phyloP scores from a whole-genome alignment of 345 rosid species.

The Gossypium arboreum region DNA sequence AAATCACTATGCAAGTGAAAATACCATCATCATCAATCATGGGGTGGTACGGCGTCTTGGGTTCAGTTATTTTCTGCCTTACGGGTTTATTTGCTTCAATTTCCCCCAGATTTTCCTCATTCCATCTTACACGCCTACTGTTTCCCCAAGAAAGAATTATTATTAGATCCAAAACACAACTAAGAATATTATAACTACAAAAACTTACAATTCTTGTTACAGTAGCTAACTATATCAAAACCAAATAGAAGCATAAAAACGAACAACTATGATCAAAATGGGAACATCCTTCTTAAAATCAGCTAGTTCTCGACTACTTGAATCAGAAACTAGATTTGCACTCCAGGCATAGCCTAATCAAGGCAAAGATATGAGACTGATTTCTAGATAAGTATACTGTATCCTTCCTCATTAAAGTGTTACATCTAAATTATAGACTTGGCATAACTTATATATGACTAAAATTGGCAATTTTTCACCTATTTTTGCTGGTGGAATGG shows the following conservation, averaged over 20 bases:
- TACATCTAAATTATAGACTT: not conserved
- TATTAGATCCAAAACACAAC: constrained; percentile 6
- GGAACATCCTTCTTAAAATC: not conserved
- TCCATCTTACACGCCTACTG: constrained; percentile 79
- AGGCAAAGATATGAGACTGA: not conserved
- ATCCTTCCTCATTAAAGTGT: not conserved
- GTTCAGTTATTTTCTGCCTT: constrained; percentile 98
- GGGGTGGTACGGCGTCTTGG: constrained; percentile 95
- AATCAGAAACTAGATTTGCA: not conserved
- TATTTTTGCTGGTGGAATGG: not conserved
- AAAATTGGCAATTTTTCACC: not conserved
- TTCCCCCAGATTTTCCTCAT: constrained; percentile 82
- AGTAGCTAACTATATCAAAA: not conserved
- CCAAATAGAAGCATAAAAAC: not conserved
- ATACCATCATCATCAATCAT: constrained; percentile 92
- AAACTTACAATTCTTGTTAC: not conserved
- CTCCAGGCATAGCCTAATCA: constrained; percentile 2
- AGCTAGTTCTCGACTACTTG: not conserved
- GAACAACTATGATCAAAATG: not conserved
- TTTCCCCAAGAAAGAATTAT: constrained; percentile 26
- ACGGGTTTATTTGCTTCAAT: constrained; percentile 96
- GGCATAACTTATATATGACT: not conserved
- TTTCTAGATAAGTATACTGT: not conserved
- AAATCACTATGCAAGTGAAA: constrained; percentile 14
- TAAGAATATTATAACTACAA: not conserved